These are phyloP conservation scores for Exophiala phaeomuriformis DNA, from an alignment of 2,329 filamentous ascomycete species.

Conservation along the genomic window DNA sequence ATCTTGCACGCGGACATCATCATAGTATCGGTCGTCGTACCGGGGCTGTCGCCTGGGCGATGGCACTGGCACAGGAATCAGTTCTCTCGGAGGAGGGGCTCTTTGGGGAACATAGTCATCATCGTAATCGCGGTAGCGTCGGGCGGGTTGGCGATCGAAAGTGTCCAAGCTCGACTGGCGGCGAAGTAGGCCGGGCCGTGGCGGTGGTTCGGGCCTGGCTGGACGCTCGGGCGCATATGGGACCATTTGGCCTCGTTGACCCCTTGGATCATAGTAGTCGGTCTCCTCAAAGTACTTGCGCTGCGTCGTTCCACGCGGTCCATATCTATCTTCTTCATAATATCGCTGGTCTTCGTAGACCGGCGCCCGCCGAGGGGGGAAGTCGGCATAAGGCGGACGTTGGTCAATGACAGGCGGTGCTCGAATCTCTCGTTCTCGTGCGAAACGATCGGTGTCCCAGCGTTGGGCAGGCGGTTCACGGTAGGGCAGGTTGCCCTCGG, in stretches of 20 bases:
- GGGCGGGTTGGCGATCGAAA: constrained; percentile 67
- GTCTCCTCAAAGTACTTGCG: constrained; percentile 34
- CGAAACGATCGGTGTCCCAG: constrained; percentile 38
- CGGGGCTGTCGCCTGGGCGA: constrained; percentile 48
- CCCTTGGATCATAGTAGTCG: constrained; percentile 35
- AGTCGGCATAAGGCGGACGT: constrained; percentile 24
- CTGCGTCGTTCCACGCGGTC: constrained; percentile 37
- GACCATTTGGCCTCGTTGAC: constrained; percentile 46
- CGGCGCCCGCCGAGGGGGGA: constrained; percentile 28
- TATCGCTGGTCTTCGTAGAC: constrained; percentile 38
- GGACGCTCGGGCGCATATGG: constrained; percentile 53
- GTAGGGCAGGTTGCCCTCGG: constrained; percentile 24
- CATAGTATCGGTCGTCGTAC: constrained; percentile 51
- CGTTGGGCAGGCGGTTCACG: constrained; percentile 28
- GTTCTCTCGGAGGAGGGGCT: constrained; percentile 42
- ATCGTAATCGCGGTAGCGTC: constrained; percentile 41
- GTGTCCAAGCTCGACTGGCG: constrained; percentile 86
- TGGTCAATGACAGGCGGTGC: constrained; percentile 30
- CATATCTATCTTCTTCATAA: constrained; percentile 37
- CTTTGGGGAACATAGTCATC: constrained; percentile 33
- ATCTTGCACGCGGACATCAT: constrained; percentile 62
- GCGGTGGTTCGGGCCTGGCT: constrained; percentile 45
- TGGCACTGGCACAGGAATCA: constrained; percentile 63
- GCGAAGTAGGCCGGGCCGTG: constrained; percentile 62
- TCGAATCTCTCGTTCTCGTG: constrained; percentile 39